Percentiles rank a stretch among this genome's conserved stretches.
phyloP scores from a whole-genome alignment of 129 eudicot species.

The Centrapalus pauciflorus region DNA sequence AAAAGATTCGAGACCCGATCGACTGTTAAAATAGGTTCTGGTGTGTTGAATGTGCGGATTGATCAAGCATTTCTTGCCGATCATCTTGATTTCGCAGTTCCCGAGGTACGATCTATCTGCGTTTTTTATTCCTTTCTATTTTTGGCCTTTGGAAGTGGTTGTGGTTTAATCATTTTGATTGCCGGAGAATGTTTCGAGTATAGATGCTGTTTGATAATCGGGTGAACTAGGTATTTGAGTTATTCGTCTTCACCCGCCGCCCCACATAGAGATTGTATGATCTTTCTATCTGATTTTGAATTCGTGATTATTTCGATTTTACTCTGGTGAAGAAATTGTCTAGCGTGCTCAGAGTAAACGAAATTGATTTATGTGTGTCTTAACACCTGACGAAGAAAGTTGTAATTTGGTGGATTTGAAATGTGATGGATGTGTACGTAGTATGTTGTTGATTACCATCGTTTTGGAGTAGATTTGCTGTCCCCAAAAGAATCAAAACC shows the following conservation, averaged over 20 bases:
- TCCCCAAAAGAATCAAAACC: conserved; percentile 17
- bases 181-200: neutral
- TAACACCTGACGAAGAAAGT: neutral
- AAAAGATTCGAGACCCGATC: conserved; percentile 30
- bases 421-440: conserved; percentile 21
- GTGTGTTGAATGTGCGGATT: conserved; percentile 15
- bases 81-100: conserved; percentile 32
- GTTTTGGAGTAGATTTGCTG: conserved; percentile 15
- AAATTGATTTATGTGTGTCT: neutral
- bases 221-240: neutral
- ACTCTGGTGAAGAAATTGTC: neutral
- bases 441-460: conserved; percentile 20
- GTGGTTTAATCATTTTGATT: neutral
- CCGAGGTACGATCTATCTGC: conserved; percentile 42
- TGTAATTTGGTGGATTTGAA: conserved; percentile 11
- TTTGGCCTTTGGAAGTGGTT: neutral
- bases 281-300: conserved; percentile 4
- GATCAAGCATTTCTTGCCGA: conserved; percentile 31
- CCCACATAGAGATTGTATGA: neutral
- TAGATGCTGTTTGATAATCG: conserved; percentile 18
- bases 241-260: neutral
- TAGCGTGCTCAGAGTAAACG: neutral
- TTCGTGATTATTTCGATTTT: neutral
- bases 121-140: neutral
- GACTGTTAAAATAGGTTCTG: conserved; percentile 8